Evolutionary conservation across 768 basidiomycete genomes (phyloP).

Genomic region (Amanita muscaria): DNA sequence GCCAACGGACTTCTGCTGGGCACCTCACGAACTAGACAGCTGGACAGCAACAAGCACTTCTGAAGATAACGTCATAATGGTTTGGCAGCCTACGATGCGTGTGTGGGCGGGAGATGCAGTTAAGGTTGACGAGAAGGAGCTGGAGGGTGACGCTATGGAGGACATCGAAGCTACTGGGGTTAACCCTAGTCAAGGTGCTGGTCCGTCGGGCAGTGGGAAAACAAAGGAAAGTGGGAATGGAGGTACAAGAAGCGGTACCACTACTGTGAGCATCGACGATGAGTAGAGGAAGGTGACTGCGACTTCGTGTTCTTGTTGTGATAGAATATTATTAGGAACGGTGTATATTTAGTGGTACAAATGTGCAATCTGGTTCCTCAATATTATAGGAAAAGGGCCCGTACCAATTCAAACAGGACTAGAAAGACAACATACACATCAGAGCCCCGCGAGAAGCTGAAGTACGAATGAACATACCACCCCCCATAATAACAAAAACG

Average conservation of each 20-base stretch:
- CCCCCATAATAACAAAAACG: conserved; percentile 71
- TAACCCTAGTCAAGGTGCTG: conserved; percentile 8
- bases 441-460: neutral
- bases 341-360: too few relatives aligned
- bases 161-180: conserved; percentile 45
- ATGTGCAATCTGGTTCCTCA: too few relatives aligned
- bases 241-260: conserved; percentile 48
- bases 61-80: conserved; percentile 94
- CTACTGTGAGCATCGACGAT: conserved; percentile 51
- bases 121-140: conserved; percentile 74
- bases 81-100: conserved; percentile 95
- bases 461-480: conserved; percentile 41
- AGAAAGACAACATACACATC: neutral
- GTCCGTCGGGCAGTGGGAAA: conserved; percentile 15
- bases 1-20: conserved; percentile 94
- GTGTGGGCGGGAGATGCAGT: conserved; percentile 90
- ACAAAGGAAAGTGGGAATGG: conserved; percentile 24
- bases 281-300: conserved; percentile 30
- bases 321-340: neutral
- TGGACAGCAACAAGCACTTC: conserved; percentile 87
- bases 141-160: conserved; percentile 76
- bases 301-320: neutral
- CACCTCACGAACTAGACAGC: conserved; percentile 68
- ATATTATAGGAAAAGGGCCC: conserved; percentile 6
- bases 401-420: conserved; percentile 60